A percentile compares a stretch with the other conserved stretches of the same genome.
phyloP scores from a whole-genome alignment of 1,284 basidiomycete species.

The Leccinum angustisporum region DNA sequence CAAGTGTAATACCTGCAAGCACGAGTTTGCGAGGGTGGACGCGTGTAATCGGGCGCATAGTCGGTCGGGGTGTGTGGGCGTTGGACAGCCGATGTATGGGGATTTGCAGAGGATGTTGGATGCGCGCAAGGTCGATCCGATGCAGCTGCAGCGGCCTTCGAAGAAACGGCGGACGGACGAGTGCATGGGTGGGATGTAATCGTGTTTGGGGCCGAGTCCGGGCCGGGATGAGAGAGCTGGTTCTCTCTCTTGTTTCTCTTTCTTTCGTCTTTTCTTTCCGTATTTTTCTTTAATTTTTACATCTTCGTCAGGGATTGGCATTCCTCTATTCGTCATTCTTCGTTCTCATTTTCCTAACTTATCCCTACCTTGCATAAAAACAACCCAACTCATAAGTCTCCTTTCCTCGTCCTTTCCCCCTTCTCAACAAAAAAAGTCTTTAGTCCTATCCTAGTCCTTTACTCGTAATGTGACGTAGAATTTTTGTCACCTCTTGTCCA shows the following conservation, averaged over 20 bases:
- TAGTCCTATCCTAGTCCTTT: neutral
- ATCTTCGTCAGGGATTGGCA: neutral
- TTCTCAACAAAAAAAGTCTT: neutral
- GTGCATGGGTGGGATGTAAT: conserved; percentile 3
- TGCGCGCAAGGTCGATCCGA: conserved; percentile 28
- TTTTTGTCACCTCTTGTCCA: neutral
- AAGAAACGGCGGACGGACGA: conserved; percentile 37
- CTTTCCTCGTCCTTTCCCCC: neutral
- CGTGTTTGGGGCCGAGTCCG: neutral
- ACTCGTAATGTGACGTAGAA: neutral
- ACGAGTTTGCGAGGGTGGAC: conserved; percentile 35
- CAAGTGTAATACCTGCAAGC: conserved; percentile 32
- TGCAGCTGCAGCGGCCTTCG: conserved; percentile 15
- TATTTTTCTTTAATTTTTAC: neutral
- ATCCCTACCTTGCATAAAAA: neutral
- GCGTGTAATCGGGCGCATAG: conserved; percentile 37
- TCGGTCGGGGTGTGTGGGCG: conserved; percentile 32
- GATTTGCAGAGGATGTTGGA: conserved; percentile 29
- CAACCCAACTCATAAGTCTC: neutral
- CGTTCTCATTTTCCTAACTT: neutral
- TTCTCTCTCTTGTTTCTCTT: neutral
- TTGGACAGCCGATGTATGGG: conserved; percentile 35
- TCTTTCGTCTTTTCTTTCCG: neutral
- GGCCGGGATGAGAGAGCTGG: neutral
- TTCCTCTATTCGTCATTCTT: neutral